These are phyloP conservation scores for Trichoderma parareesei DNA, from an alignment of 495 filamentous ascomycete genomes.

Conservation along the genomic window DNA sequence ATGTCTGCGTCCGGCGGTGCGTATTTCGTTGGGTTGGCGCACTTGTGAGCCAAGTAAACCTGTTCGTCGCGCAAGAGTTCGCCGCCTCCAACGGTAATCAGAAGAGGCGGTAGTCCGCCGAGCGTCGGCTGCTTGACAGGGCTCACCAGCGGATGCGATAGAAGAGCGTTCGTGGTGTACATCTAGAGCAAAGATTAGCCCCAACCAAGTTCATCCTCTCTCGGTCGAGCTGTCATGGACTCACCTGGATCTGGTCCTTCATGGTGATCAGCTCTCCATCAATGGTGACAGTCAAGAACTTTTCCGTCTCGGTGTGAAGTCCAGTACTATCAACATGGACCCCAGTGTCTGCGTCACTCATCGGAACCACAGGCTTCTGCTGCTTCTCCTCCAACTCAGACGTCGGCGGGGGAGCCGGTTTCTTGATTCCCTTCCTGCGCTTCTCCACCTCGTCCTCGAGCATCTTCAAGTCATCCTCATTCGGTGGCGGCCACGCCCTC, in stretches of 20 bases:
- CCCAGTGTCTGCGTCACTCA: slow-evolving; percentile 8
- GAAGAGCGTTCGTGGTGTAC: slow-evolving; percentile 81
- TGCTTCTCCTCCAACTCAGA: slow-evolving; percentile 17
- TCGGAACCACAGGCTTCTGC: slow-evolving; percentile 17
- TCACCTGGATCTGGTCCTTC: slow-evolving; percentile 81
- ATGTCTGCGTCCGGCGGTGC: slow-evolving; percentile 58
- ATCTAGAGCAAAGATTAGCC: slow-evolving; percentile 35
- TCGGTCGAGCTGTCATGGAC: neutral
- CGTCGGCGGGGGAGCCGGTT: slow-evolving; percentile 13
- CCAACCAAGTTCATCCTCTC: neutral
- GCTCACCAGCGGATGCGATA: slow-evolving; percentile 83
- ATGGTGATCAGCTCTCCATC: slow-evolving; percentile 63
- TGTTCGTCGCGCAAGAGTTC: slow-evolving; percentile 90
- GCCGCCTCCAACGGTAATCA: slow-evolving; percentile 79
- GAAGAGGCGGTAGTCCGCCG: slow-evolving; percentile 78
- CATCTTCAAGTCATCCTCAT: slow-evolving; percentile 54
- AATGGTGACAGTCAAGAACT: slow-evolving; percentile 52
- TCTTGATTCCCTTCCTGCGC: slow-evolving; percentile 15
- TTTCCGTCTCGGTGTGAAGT: slow-evolving; percentile 31
- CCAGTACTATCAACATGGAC: slow-evolving; percentile 15
- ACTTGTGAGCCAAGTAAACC: slow-evolving; percentile 90
- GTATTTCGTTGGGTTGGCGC: slow-evolving; percentile 69
- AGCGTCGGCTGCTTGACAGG: slow-evolving; percentile 78
- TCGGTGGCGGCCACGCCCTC: slow-evolving; percentile 82
- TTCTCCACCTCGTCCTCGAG: slow-evolving; percentile 21